A percentile compares a stretch with the other conserved stretches of the same genome.
Conservation (phyloP, 2,329 filamentous ascomycete species). For the Macrophomina phaseolina region DNA sequence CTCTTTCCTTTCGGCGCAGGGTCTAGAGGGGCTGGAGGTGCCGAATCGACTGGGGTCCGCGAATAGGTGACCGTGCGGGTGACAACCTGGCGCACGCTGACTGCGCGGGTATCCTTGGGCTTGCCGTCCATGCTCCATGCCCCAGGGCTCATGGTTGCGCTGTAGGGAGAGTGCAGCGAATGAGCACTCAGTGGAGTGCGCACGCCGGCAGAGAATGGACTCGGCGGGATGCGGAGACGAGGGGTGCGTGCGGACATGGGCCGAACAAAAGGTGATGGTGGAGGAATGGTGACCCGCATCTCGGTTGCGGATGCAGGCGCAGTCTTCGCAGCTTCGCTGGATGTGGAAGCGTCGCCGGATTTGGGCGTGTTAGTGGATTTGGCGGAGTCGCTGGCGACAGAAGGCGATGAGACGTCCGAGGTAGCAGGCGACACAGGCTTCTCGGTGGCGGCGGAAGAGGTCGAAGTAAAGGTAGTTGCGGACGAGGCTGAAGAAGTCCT, state of each 20-base stretch:
- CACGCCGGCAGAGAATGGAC: conserved; percentile 66
- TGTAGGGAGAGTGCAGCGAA: conserved; percentile 73
- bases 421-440: not conserved
- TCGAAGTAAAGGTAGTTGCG: conserved; percentile 37
- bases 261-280: conserved; percentile 67
- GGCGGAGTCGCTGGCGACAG: conserved; percentile 36
- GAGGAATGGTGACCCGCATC: conserved; percentile 60
- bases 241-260: conserved; percentile 65
- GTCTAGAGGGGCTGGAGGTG: conserved; percentile 68
- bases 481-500: conserved; percentile 44
- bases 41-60: conserved; percentile 51
- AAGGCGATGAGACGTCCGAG: conserved; percentile 40
- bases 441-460: conserved; percentile 34
- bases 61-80: conserved; percentile 95
- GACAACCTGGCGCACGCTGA: conserved; percentile 84
- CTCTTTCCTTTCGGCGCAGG: conserved; percentile 92
- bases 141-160: conserved; percentile 73
- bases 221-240: conserved; percentile 76
- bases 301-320: conserved; percentile 21
- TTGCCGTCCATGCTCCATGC: conserved; percentile 77
- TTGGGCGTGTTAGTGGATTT: not conserved
- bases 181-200: conserved; percentile 69
- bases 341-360: not conserved
- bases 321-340: not conserved
- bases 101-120: conserved; percentile 56